Conservation (phyloP, 345 rosid species). For the Hibiscus trionum region DNA sequence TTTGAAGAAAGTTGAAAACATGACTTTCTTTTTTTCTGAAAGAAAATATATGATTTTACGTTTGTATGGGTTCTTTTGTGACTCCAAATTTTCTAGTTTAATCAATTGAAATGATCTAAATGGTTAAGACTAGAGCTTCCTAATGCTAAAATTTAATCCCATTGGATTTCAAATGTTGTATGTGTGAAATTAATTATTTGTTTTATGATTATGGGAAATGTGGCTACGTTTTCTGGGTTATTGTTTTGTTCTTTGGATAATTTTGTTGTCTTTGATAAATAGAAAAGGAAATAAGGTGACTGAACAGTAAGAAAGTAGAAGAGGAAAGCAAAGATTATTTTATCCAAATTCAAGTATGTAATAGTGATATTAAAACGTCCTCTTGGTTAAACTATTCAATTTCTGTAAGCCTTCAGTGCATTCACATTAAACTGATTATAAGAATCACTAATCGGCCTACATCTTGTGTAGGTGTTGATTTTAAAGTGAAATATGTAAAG, state of each 20-base stretch:
- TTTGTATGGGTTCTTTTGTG: neutral
- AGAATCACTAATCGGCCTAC: neutral
- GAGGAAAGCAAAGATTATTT: neutral
- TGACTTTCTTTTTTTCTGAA: neutral
- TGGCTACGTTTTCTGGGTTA: neutral
- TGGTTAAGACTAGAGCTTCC: no score
- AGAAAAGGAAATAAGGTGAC: neutral
- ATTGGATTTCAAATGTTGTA: neutral
- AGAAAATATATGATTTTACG: neutral
- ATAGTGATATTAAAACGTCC: neutral
- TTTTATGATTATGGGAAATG: neutral
- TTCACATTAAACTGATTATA: neutral
- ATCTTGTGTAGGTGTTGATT: constrained; percentile 66
- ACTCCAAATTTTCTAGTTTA: neutral
- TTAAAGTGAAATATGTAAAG: constrained; percentile 72
- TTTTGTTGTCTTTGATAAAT: neutral
- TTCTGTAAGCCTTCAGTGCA: neutral
- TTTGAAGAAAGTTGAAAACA: neutral
- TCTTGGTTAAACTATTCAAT: neutral
- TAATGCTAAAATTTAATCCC: neutral
- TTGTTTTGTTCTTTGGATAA: neutral
- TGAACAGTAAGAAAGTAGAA: neutral
- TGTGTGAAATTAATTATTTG: neutral
- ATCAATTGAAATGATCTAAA: neutral
- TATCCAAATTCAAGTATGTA: neutral